Evolutionary conservation across 2,329 filamentous ascomycete species (phyloP).

Genomic region (Thelonectria blattea): DNA sequence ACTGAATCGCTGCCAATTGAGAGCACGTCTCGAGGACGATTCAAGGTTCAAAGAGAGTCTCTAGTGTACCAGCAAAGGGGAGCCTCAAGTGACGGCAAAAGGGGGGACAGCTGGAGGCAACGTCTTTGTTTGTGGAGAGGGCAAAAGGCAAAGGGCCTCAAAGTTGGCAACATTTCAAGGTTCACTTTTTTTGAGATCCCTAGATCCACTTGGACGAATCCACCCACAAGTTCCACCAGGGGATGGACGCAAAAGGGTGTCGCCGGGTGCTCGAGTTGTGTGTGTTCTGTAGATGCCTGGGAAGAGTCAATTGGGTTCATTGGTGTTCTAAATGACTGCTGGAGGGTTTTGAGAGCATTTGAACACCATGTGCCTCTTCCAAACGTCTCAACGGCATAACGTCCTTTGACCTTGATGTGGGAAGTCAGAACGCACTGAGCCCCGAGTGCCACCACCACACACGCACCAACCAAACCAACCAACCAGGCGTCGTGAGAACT

Average conservation of each 20-base stretch:
- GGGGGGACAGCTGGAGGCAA: not conserved
- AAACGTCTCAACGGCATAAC: not conserved
- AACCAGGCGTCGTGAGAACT: not conserved
- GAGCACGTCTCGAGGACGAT: too few species aligned
- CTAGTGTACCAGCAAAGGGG: too few species aligned
- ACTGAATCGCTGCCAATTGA: not conserved
- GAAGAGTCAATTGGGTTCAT: constrained; percentile 6
- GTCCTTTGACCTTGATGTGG: not conserved
- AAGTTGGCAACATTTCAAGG: too few species aligned
- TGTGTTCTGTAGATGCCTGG: not conserved
- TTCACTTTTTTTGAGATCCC: not conserved
- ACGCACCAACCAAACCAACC: not conserved
- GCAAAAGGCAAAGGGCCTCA: not conserved
- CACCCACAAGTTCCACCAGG: not conserved
- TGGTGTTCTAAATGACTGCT: not conserved
- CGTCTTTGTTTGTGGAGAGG: not conserved
- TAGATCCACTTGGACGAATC: not conserved
- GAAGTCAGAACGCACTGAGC: not conserved
- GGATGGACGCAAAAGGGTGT: not conserved
- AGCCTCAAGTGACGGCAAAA: not conserved
- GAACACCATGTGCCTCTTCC: not conserved
- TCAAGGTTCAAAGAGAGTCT: too few species aligned
- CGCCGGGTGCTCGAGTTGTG: not conserved
- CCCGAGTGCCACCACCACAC: not conserved
- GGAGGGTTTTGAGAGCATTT: not conserved